Conservation (phyloP, 1,284 basidiomycete genomes). For the Rhodofomes roseus region DNA sequence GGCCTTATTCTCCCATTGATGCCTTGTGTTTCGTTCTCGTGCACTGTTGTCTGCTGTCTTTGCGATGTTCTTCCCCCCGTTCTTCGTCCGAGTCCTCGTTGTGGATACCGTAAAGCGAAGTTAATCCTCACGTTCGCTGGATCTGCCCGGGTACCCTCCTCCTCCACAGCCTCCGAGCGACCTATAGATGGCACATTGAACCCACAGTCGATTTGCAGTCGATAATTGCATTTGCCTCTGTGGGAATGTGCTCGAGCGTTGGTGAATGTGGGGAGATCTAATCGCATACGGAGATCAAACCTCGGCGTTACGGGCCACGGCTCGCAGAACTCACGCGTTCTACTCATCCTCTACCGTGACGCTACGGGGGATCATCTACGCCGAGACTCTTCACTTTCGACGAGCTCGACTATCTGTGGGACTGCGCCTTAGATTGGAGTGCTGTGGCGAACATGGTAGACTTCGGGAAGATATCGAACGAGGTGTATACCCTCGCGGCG, state of each 20-base stretch:
- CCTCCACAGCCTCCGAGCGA: not conserved
- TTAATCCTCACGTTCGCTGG: not conserved
- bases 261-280: not conserved
- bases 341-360: not conserved
- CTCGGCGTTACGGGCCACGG: not conserved
- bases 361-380: not conserved
- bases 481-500: slow-evolving; percentile 56
- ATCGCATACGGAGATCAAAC: not conserved
- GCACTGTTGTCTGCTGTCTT: not conserved
- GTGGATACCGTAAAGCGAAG: not conserved
- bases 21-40: not conserved
- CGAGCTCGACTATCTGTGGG: not conserved
- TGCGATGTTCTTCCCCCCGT: not conserved
- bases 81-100: not conserved
- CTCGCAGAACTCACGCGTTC: not conserved
- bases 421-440: not conserved
- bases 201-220: no score
- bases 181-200: not conserved
- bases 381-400: not conserved
- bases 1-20: not conserved
- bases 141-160: not conserved
- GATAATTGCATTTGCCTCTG: not conserved
- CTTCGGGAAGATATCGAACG: slow-evolving; percentile 38
- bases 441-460: slow-evolving; percentile 11
- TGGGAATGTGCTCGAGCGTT: not conserved